Evolutionary conservation across 148 eudicot genomes (phyloP).

Genomic region (Persicaria maculosa): DNA sequence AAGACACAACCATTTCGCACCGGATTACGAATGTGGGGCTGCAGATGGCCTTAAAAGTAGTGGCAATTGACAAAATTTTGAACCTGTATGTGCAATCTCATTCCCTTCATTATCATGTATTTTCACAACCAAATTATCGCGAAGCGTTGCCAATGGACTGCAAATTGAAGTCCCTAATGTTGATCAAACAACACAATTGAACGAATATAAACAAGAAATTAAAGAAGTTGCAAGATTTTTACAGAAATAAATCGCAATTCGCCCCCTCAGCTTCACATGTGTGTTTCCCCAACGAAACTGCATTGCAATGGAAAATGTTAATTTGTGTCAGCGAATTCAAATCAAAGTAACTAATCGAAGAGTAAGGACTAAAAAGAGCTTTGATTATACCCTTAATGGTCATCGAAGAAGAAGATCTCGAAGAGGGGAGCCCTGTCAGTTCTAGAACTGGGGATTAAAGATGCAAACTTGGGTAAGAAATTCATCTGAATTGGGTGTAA

Average conservation of each 20-base stretch:
- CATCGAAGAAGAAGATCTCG: conserved; percentile 40
- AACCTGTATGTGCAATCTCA: conserved; percentile 61
- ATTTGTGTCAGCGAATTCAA: not conserved
- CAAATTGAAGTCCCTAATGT: conserved; percentile 4
- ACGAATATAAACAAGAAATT: not conserved
- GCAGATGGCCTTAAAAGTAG: not conserved
- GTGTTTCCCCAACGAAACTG: conserved; percentile 83
- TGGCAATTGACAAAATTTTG: not conserved
- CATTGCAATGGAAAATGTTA: conserved; percentile 21
- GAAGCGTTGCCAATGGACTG: conserved; percentile 62
- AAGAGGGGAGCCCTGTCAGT: conserved; percentile 50
- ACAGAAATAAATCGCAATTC: conserved; percentile 70
- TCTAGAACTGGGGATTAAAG: conserved; percentile 40
- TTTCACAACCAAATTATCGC: conserved; percentile 54
- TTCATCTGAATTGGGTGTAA: not conserved
- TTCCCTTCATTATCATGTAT: conserved; percentile 65
- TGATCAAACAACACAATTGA: not conserved
- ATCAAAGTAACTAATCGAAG: not conserved
- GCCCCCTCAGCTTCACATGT: conserved; percentile 45
- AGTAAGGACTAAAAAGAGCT: not conserved
- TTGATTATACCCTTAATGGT: conserved; percentile 46
- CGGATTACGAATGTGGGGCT: not conserved
- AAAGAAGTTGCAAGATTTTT: conserved; percentile 15
- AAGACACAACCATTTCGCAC: not conserved
- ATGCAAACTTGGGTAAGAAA: not conserved